Percentiles rank a stretch among this genome's conserved stretches.
These are phyloP conservation scores for Botrytis tulipae DNA, from an alignment of 2,329 filamentous ascomycete genomes.

Conservation along the genomic window DNA sequence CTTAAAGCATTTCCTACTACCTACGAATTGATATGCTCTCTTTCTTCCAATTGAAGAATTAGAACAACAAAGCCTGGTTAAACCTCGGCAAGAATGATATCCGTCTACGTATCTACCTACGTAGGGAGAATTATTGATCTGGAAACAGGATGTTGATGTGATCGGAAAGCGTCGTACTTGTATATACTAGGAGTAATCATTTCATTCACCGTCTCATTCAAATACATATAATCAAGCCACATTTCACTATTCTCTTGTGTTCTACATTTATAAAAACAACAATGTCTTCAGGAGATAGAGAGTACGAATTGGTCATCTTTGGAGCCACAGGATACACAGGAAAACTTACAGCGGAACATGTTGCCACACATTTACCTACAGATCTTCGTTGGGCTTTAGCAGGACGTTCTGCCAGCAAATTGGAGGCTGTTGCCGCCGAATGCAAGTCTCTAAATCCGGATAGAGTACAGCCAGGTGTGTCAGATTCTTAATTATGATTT, in stretches of 20 bases:
- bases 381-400: conserved; percentile 85
- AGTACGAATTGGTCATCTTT: conserved; percentile 65
- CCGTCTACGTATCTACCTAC: neutral
- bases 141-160: neutral
- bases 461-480: conserved; percentile 65
- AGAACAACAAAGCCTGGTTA: neutral
- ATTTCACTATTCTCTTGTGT: neutral
- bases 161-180: neutral
- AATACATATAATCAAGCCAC: neutral
- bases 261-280: neutral
- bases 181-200: neutral
- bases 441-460: conserved; percentile 67
- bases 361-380: conserved; percentile 67
- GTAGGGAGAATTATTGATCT: neutral
- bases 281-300: conserved; percentile 26
- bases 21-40: neutral
- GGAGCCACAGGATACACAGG: conserved; percentile 83
- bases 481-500: conserved; percentile 5
- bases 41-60: neutral
- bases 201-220: neutral
- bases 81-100: conserved; percentile 3
- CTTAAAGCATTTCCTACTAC: neutral
- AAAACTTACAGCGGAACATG: conserved; percentile 71
- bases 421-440: conserved; percentile 65
- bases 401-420: conserved; percentile 74